phyloP scores from a whole-genome alignment of 2,329 filamentous ascomycete genomes.

The Pezizomycotina sp. region DNA sequence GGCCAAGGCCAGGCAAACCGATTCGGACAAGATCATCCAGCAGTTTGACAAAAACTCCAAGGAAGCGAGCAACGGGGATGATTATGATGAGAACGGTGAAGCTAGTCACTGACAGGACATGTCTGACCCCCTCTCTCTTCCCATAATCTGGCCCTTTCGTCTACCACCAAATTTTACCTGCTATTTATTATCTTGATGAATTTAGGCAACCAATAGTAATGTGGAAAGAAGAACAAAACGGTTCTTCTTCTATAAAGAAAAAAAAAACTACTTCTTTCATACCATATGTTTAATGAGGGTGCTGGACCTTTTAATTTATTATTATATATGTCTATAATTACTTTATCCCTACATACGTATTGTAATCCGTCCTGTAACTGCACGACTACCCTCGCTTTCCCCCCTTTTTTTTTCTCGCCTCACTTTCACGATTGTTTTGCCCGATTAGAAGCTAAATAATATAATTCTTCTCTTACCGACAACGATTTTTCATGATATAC shows the following conservation, averaged over 20 bases:
- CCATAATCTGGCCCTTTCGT: conserved; percentile 16
- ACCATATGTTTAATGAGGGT: conserved; percentile 6
- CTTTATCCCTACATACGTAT: conserved; percentile 1
- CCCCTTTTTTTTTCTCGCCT: not conserved
- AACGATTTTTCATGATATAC: not conserved
- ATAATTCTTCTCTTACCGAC: conserved; percentile 1
- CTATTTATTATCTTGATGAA: not conserved
- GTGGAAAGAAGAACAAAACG: not conserved
- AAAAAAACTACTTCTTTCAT: not conserved
- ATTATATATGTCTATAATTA: not conserved
- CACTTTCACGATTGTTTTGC: conserved; percentile 12
- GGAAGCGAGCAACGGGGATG: conserved; percentile 18
- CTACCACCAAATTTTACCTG: conserved; percentile 18
- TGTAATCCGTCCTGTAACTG: not conserved
- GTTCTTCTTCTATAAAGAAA: not conserved
- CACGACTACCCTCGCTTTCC: not conserved
- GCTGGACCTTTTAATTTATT: conserved; percentile 3
- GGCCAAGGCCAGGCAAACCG: conserved; percentile 13
- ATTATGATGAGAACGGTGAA: conserved; percentile 19
- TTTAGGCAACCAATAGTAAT: conserved; percentile 1
- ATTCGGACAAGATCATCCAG: conserved; percentile 15
- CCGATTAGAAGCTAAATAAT: conserved; percentile 18
- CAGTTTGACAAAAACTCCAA: conserved; percentile 11
- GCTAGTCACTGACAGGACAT: conserved; percentile 20
- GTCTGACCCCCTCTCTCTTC: conserved; percentile 17